A percentile compares a stretch with the other conserved stretches of the same genome.
These are phyloP conservation scores for Candida sanyaensis DNA, from an alignment of 1,139 yeast genomes.

Conservation along the genomic window DNA sequence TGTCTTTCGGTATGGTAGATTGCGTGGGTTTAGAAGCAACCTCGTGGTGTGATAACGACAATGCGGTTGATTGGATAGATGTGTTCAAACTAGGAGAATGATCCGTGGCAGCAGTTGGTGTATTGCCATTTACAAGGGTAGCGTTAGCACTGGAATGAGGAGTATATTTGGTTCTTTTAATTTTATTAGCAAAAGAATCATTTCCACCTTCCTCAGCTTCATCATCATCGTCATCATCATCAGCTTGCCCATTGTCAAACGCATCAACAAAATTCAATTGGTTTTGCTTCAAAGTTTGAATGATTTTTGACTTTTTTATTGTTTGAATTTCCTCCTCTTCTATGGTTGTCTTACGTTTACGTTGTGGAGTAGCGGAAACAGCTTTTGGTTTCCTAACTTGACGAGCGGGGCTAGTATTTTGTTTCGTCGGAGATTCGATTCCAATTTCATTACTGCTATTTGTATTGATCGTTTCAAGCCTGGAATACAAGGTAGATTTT, in stretches of 20 bases:
- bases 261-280: slow-evolving; percentile 11
- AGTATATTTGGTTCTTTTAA: slow-evolving; percentile 12
- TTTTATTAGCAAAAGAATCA: slow-evolving; percentile 11
- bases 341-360: background rate
- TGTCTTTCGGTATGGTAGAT: too few species aligned
- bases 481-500: slow-evolving; percentile 4
- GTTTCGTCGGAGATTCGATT: background rate
- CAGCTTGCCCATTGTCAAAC: slow-evolving; percentile 6
- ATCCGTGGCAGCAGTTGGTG: background rate
- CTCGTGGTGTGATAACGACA: background rate
- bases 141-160: slow-evolving; percentile 12
- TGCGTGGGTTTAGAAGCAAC: too few species aligned
- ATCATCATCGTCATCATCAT: background rate
- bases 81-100: too few species aligned
- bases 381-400: background rate
- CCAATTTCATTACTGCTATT: background rate
- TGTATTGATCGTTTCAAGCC: background rate
- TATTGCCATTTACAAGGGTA: background rate
- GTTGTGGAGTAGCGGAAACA: background rate
- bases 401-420: background rate
- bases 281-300: slow-evolving; percentile 9
- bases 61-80: too few species aligned
- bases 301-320: slow-evolving; percentile 14
- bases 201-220: slow-evolving; percentile 3
- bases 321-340: slow-evolving; percentile 1